Conservation (phyloP, 345 rosid genomes). For the Luvunga scandens region DNA sequence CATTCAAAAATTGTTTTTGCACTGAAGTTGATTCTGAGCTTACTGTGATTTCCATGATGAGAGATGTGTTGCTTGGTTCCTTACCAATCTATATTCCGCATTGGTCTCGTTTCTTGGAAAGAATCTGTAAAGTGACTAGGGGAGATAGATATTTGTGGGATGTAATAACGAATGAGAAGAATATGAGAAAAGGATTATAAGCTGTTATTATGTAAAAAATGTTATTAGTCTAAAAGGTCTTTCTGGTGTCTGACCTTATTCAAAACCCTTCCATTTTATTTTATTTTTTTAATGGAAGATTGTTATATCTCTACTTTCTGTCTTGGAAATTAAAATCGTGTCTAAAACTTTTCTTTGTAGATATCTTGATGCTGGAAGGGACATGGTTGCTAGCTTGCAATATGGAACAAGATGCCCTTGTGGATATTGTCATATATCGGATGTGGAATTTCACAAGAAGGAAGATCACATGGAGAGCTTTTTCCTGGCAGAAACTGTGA, state of each 20-base stretch:
- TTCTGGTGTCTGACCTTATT: background rate
- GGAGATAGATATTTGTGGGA: background rate
- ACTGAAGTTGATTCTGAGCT: background rate
- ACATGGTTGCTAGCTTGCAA: slow-evolving; percentile 95
- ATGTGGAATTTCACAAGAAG: slow-evolving; percentile 80
- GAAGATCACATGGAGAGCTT: slow-evolving; percentile 99
- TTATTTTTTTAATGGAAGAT: background rate
- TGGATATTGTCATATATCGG: slow-evolving; percentile 92
- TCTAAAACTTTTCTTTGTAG: slow-evolving; percentile 31
- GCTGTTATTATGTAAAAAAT: background rate
- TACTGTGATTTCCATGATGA: background rate
- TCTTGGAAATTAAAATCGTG: background rate
- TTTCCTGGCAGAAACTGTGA: slow-evolving; percentile 98
- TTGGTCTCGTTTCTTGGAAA: background rate
- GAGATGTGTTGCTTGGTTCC: background rate
- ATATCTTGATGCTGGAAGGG: slow-evolving; percentile 93
- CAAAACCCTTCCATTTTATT: background rate
- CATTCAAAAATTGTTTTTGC: background rate
- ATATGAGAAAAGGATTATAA: background rate
- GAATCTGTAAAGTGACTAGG: background rate
- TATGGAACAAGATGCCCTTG: slow-evolving; percentile 94
- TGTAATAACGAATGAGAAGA: background rate
- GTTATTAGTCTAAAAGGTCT: background rate
- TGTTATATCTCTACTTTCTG: background rate
- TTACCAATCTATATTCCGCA: background rate